These are phyloP conservation scores for Hanseniaspora taiwanica DNA, from an alignment of 805 yeast species.

Conservation along the genomic window DNA sequence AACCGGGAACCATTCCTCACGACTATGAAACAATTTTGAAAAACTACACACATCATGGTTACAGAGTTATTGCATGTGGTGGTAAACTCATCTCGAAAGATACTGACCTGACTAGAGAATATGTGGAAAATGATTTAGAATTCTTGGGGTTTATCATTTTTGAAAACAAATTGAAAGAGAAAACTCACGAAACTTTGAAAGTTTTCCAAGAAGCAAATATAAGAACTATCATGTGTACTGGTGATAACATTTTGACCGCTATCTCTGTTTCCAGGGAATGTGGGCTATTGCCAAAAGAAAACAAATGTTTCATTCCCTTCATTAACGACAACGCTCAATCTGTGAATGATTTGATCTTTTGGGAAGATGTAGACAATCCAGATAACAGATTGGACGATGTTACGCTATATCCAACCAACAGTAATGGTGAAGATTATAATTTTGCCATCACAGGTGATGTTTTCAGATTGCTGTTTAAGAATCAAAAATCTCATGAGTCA, in stretches of 20 bases:
- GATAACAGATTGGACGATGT: constrained; percentile 44
- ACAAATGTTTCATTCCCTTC: constrained; percentile 49
- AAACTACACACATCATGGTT: constrained; percentile 85
- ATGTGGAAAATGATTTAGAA: constrained; percentile 52
- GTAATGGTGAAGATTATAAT: constrained; percentile 33
- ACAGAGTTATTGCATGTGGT: constrained; percentile 92
- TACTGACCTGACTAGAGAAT: constrained; percentile 40
- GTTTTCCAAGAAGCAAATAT: constrained; percentile 55
- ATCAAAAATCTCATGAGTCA: constrained; percentile 9
- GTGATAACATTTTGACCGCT: constrained; percentile 91
- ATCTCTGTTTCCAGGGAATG: constrained; percentile 86
- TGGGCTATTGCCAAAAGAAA: constrained; percentile 38
- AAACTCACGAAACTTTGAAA: constrained; percentile 48
- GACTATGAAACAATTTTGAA: constrained; percentile 64
- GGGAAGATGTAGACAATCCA: constrained; percentile 60
- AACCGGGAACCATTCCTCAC: constrained; percentile 53
- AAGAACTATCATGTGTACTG: constrained; percentile 92
- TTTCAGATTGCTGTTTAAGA: constrained; percentile 58
- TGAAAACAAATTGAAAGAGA: constrained; percentile 74
- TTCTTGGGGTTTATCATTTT: constrained; percentile 85
- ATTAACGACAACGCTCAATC: constrained; percentile 26
- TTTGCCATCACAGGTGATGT: constrained; percentile 90
- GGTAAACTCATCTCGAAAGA: constrained; percentile 35
- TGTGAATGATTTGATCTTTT: constrained; percentile 26
- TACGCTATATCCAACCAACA: constrained; percentile 37